A percentile compares a stretch with the other conserved stretches of the same genome.
These are phyloP conservation scores for Strobilomyces dryophilus DNA, from an alignment of 768 basidiomycete species.

Conservation along the genomic window DNA sequence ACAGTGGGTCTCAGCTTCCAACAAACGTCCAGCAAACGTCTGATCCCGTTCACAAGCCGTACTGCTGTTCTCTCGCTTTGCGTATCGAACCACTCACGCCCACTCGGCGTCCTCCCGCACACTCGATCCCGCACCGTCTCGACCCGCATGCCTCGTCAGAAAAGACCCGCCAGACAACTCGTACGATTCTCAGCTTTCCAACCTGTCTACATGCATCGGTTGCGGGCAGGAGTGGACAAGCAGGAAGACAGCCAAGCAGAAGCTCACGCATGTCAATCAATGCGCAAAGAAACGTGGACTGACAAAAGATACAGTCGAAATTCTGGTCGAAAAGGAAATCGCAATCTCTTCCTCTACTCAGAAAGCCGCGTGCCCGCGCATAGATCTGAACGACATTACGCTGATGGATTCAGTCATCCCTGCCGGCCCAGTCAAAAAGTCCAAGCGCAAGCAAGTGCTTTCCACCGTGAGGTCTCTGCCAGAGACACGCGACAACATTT, in stretches of 20 bases:
- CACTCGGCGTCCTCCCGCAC: background rate
- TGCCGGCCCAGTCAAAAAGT: constrained; percentile 44
- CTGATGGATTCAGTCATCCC: constrained; percentile 53
- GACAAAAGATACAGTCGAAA: constrained; percentile 49
- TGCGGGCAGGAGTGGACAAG: constrained; percentile 69
- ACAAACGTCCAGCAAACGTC: background rate
- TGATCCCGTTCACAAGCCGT: background rate
- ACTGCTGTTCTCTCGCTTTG: constrained; percentile 35
- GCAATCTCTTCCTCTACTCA: constrained; percentile 3
- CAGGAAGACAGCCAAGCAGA: constrained; percentile 58
- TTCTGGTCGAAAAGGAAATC: constrained; percentile 50
- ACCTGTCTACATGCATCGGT: constrained; percentile 54
- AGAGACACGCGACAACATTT: constrained; percentile 42
- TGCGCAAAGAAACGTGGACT: constrained; percentile 64
- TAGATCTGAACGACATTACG: constrained; percentile 24
- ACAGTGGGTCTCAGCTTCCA: constrained; percentile 3
- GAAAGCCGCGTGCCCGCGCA: background rate
- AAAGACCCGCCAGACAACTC: constrained; percentile 31
- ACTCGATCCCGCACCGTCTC: background rate
- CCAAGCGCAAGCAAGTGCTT: constrained; percentile 33
- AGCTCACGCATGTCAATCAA: constrained; percentile 59
- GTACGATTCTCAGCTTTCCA: constrained; percentile 43
- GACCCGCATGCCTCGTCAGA: background rate
- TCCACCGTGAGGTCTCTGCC: constrained; percentile 45
- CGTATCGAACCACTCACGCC: constrained; percentile 22